Evolutionary conservation across 192 early-diverging fungal species (phyloP), one percentile per base, ranked within the genome.

Genomic region (Backusella sp.): DNA sequence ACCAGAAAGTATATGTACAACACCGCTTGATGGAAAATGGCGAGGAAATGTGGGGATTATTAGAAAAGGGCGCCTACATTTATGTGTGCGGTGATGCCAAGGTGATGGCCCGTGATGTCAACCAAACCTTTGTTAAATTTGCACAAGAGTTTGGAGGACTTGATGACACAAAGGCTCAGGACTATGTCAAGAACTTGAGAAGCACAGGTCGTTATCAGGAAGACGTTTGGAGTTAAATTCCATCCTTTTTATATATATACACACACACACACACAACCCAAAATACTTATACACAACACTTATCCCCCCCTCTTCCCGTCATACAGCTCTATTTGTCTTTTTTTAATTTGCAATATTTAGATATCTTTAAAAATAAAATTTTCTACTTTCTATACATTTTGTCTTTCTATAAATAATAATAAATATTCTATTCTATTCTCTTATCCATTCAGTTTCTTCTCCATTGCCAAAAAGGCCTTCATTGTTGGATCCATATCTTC

Each of bases 11-110:
- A 23, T 99, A 99, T 85, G 98, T 99, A 23, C 98, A 99, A 82
- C 94, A 99, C 79, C 86, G 91, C 8, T 82, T 99, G 73, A 67
- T 79, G 15, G 93, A 97, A 79, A 74, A 94, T 66, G 91, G 88
- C 42, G 86, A 90, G 34, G 80, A 90, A 68, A 88, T 99, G 44
- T 99, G 94, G 90, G 86, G 92, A 44, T 79, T 98, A 78, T 80
- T 99, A 80, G 82, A 98, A 42, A 73, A 89, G 42, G 88, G 88
- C 6, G 96, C 92, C 0, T 92, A 93, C 75, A 88, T 98, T 30
- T 99, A 97, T 77, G 91, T 98, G 59, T 99, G 96, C 79, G 96
- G 96, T 74, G 98, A 99, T 81, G 98, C 97, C 49, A 98, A 96
- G 86, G 86, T 89, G 77, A 99, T 99, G 98, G 98, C 98, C n/a